These are phyloP conservation scores for Colletotrichum brevisporum DNA, from an alignment of 2,329 filamentous ascomycete species.

Conservation along the genomic window DNA sequence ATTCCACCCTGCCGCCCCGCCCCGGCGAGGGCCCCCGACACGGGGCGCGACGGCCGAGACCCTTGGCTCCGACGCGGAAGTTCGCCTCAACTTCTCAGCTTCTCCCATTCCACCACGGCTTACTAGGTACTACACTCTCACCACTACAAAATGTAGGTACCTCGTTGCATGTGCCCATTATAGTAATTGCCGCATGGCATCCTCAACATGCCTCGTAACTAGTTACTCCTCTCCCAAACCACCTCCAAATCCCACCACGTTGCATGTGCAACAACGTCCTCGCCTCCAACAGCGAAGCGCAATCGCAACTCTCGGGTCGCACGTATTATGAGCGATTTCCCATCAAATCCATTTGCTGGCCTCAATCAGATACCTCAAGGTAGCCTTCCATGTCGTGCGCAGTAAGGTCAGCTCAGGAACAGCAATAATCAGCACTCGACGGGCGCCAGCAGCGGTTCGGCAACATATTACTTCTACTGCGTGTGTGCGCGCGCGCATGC, in stretches of 20 bases:
- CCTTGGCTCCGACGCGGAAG: conserved; percentile 37
- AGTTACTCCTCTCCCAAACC: conserved; percentile 3
- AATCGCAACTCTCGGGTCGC: conserved; percentile 1
- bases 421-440: conserved; percentile 29
- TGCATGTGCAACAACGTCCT: conserved; percentile 17
- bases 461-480: conserved; percentile 12
- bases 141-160: no score
- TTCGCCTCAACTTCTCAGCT: conserved; percentile 29
- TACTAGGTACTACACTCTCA: no score
- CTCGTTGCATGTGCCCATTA: not conserved
- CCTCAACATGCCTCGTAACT: not conserved
- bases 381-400: not conserved
- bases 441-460: conserved; percentile 37
- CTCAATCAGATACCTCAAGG: conserved; percentile 3
- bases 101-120: not conserved
- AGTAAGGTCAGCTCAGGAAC: conserved; percentile 23
- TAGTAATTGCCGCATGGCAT: no score
- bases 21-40: conserved; percentile 22
- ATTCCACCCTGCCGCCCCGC: conserved; percentile 8
- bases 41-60: conserved; percentile 29
- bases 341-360: conserved; percentile 4
- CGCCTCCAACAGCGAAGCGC: conserved; percentile 21
- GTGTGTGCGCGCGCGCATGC: conserved; percentile 6
- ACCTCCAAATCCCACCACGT: not conserved
- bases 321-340: not conserved